phyloP scores from a whole-genome alignment of 176 grass and related monocot genomes.

The Ananas comosus region DNA sequence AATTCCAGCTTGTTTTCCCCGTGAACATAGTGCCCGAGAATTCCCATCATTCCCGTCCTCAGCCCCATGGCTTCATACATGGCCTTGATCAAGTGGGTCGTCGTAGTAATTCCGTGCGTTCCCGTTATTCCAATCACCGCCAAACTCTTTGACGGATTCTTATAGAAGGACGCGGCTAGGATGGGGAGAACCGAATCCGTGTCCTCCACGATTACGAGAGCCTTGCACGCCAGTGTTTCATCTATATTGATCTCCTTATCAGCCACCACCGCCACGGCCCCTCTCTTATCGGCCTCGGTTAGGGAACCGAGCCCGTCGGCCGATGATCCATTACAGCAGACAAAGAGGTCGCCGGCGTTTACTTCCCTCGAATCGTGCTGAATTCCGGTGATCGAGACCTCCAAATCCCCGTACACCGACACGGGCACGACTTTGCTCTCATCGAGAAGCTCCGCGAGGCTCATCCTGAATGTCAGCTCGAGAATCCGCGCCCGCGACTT shows the following conservation, averaged over 20 bases:
- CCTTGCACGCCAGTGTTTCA: slow-evolving; percentile 71
- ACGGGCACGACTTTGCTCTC: slow-evolving; percentile 89
- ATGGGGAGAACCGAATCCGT: slow-evolving; percentile 35
- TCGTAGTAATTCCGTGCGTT: slow-evolving; percentile 47
- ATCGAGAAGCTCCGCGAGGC: slow-evolving; percentile 83
- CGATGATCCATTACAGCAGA: slow-evolving; percentile 41
- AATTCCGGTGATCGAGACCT: slow-evolving; percentile 63
- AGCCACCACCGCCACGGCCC: slow-evolving; percentile 72
- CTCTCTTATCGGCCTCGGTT: slow-evolving; percentile 86
- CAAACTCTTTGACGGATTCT: slow-evolving; percentile 57
- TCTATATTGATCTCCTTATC: slow-evolving; percentile 90
- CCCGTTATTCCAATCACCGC: slow-evolving; percentile 60
- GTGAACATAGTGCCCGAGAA: slow-evolving; percentile 60
- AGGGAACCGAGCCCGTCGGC: slow-evolving; percentile 36
- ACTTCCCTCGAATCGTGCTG: slow-evolving; percentile 67
- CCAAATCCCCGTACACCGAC: slow-evolving; percentile 72
- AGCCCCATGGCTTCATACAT: slow-evolving; percentile 81
- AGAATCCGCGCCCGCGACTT: slow-evolving; percentile 33
- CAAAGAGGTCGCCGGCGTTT: slow-evolving; percentile 60
- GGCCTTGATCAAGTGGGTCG: slow-evolving; percentile 72
- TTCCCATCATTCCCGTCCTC: slow-evolving; percentile 65
- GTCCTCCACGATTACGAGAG: slow-evolving; percentile 82
- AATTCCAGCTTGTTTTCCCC: slow-evolving; percentile 51
- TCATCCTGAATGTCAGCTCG: slow-evolving; percentile 76
- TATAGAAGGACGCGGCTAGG: slow-evolving; percentile 71